Conservation (phyloP, 1,284 basidiomycete genomes). For the Chalciporus sp. region DNA sequence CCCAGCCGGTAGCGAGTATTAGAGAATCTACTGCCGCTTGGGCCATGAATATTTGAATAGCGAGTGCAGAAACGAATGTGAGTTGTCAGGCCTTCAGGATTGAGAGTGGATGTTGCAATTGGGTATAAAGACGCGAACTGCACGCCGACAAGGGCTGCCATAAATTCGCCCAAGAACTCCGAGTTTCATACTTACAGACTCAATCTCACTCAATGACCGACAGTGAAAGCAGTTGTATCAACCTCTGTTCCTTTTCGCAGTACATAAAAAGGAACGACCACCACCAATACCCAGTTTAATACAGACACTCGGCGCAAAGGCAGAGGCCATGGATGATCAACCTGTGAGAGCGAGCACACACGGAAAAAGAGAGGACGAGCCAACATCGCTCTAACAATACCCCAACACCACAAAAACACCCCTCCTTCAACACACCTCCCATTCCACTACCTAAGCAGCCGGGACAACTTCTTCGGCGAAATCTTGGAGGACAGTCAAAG, state of each 20-base stretch:
- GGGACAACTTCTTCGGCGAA: constrained; percentile 56
- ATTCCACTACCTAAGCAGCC: constrained; percentile 1
- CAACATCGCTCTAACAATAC: constrained; percentile 28
- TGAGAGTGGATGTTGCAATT: not conserved
- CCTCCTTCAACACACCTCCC: constrained; percentile 12
- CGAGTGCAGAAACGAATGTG: not conserved
- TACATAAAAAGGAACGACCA: constrained; percentile 64
- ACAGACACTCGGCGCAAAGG: constrained; percentile 34
- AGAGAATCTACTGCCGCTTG: constrained; percentile 49
- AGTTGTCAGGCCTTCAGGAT: not conserved
- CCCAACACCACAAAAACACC: constrained; percentile 7
- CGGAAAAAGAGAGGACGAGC: constrained; percentile 36
- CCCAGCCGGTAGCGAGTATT: constrained; percentile 57
- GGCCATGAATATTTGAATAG: constrained; percentile 16
- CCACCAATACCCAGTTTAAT: constrained; percentile 42
- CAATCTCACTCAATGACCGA: not conserved
- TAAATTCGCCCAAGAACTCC: no score
- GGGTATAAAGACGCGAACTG: not conserved
- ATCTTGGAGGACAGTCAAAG: constrained; percentile 78
- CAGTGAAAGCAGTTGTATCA: constrained; percentile 43
- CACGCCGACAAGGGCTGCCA: not conserved
- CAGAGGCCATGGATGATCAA: constrained; percentile 41
- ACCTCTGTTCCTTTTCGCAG: constrained; percentile 61
- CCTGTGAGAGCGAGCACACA: constrained; percentile 21
- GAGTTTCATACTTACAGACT: no score